phyloP scores from a whole-genome alignment of 352 stramenopile genomes.

The Globisporangium perplexum region DNA sequence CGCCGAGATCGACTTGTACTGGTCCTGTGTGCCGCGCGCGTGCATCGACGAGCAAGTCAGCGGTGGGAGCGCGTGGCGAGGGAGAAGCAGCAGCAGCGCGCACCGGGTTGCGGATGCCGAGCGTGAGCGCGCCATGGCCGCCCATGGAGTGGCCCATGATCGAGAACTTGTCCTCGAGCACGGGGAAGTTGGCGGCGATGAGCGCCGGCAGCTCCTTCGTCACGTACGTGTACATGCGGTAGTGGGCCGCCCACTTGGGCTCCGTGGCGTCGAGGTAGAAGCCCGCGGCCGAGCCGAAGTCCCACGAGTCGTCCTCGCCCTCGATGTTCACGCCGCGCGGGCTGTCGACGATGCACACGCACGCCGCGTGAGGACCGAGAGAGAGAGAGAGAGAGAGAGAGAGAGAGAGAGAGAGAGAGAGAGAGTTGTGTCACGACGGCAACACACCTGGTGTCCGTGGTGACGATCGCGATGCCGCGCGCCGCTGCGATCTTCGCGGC shows the following conservation, averaged over 20 bases:
- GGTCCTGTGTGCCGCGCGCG: constrained; percentile 33
- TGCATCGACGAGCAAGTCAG: neutral
- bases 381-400: too few species aligned
- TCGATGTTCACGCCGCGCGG: constrained; percentile 89
- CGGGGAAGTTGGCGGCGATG: constrained; percentile 82
- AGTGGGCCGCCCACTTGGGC: constrained; percentile 90
- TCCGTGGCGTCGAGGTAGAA: constrained; percentile 98
- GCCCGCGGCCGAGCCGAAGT: constrained; percentile 95
- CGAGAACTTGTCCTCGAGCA: constrained; percentile 76
- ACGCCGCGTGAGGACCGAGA: neutral
- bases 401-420: too few species aligned
- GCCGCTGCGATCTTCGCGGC: constrained; percentile 87
- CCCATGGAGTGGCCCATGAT: constrained; percentile 98
- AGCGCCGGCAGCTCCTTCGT: constrained; percentile 93
- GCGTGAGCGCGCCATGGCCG: constrained; percentile 94
- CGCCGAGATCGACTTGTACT: constrained; percentile 92
- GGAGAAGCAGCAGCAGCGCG: neutral
- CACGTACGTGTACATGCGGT: constrained; percentile 98
- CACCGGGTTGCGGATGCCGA: constrained; percentile 89
- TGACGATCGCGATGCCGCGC: constrained; percentile 93
- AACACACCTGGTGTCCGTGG: constrained; percentile 88
- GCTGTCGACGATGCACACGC: constrained; percentile 16
- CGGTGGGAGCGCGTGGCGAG: neutral
- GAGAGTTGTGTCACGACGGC: too few species aligned
- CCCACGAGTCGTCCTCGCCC: constrained; percentile 94